These are phyloP conservation scores for Pelargonium fulgidum DNA, from an alignment of 441 rosid species.

Conservation along the genomic window DNA sequence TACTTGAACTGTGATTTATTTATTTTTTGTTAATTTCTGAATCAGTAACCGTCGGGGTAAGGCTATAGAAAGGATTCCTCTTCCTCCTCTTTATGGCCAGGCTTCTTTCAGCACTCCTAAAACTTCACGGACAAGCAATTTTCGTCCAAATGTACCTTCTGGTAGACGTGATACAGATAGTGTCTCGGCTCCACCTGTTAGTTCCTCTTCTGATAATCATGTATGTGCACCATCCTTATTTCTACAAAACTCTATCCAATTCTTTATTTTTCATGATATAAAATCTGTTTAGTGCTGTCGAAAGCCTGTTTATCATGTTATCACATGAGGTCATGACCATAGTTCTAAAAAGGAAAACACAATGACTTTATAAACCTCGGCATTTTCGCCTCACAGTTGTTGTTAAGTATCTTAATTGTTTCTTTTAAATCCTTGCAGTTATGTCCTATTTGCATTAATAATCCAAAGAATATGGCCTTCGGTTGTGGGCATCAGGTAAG, in stretches of 20 bases:
- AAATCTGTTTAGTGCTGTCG: neutral
- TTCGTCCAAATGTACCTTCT: constrained; percentile 43
- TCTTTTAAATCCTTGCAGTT: constrained; percentile 31
- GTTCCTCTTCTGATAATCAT: constrained; percentile 50
- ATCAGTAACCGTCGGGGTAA: constrained; percentile 43
- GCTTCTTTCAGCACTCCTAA: constrained; percentile 37
- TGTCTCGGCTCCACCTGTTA: constrained; percentile 41
- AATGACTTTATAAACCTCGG: too few species aligned
- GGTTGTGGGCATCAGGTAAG: constrained; percentile 71
- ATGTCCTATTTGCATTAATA: constrained; percentile 56
- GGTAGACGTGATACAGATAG: constrained; percentile 35
- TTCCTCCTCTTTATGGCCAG: constrained; percentile 56
- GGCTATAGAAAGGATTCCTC: constrained; percentile 49
- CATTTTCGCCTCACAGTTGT: too few species aligned
- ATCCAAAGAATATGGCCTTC: constrained; percentile 57
- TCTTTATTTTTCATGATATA: neutral
- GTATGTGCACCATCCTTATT: constrained; percentile 24
- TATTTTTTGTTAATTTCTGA: constrained; percentile 13
- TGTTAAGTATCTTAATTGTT: neutral
- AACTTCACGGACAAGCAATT: constrained; percentile 43
- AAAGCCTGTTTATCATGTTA: neutral
- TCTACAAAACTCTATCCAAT: neutral
- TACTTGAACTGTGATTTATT: neutral
- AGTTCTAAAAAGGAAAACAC: too few species aligned
- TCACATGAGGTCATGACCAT: too few species aligned